Evolutionary conservation across 306 rosid genomes (phyloP).

Genomic region (Astragalus glycyphyllos): DNA sequence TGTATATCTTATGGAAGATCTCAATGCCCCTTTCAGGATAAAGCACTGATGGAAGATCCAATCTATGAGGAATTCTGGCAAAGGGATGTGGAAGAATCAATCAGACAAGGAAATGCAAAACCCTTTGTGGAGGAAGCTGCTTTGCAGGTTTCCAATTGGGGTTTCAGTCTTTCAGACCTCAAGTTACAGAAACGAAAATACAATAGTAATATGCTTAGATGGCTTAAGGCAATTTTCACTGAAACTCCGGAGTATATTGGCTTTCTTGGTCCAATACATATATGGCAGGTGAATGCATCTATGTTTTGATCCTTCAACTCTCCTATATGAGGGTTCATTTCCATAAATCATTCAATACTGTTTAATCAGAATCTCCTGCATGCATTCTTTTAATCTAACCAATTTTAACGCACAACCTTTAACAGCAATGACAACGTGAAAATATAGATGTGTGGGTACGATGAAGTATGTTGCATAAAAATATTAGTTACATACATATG

Average conservation of each 20-base stretch:
- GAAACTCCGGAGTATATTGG: slow-evolving; percentile 74
- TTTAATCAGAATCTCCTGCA: slow-evolving; percentile 5
- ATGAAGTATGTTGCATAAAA: not conserved
- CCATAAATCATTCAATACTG: slow-evolving; percentile 27
- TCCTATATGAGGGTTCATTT: slow-evolving; percentile 5
- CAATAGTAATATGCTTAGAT: slow-evolving; percentile 58
- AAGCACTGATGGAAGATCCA: slow-evolving; percentile 91
- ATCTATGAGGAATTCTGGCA: slow-evolving; percentile 96
- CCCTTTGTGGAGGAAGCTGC: slow-evolving; percentile 94
- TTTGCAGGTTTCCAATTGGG: slow-evolving; percentile 91
- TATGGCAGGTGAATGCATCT: slow-evolving; percentile 87
- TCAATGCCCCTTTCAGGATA: slow-evolving; percentile 63
- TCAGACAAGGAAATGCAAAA: slow-evolving; percentile 73
- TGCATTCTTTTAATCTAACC: slow-evolving; percentile 29
- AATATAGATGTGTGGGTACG: not conserved
- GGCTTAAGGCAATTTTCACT: slow-evolving; percentile 73
- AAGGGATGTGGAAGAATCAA: slow-evolving; percentile 96
- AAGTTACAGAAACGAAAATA: slow-evolving; percentile 76
- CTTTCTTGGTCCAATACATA: slow-evolving; percentile 94
- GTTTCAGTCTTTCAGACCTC: slow-evolving; percentile 90
- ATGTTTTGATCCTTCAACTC: slow-evolving; percentile 14
- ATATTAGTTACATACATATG: not conserved
- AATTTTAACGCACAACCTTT: slow-evolving; percentile 17
- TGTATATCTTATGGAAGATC: slow-evolving; percentile 31
- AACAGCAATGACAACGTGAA: slow-evolving; percentile 2